Base-by-base conservation (phyloP, 495 filamentous ascomycete genomes). In the Aspergillus egyptiacus region DNA sequence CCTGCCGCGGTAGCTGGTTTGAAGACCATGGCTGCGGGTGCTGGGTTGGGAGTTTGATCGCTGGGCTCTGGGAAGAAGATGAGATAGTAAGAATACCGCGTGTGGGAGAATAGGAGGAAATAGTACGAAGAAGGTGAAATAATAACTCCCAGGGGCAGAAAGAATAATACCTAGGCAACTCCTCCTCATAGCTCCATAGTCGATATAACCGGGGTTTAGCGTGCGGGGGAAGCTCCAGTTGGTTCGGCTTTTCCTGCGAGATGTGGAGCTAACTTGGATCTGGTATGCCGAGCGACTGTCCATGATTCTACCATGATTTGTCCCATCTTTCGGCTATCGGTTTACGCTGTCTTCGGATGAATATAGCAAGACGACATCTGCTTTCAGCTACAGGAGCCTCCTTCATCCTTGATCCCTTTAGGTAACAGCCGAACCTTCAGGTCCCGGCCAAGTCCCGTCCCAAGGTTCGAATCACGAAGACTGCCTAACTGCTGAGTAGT, bases 1-100 rank as follows among this genome's bases (percentile, higher is more conserved):
- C 85, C 85, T 11, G 81, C 78, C 76, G 78, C 84, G 58, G 77
- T 66, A 18, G 87, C 82, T 41, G 87, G 75, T 48, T 74, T 72
- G 70, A 95, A 94, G 13, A 91, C 85, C 89, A 95, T 95, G 22
- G 32, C 28, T 22, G 41, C 41, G 28, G 13, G 11, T 43, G 27
- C 20, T 4, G 5, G 40, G 6, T 17, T 14, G 25, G 9, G 17
- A 3, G 11, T 42, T 5, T 30, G n/a, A 14, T 19, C 20, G 20
- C 20, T 24, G 37, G 11, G 2, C 3, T 14, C 11, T 10, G 9
- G 9, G 14, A 40, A 10, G 1, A 40, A 40, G 22, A 2, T 3
- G 7, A 1, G 22, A 11, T 14, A n/a, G 17, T 19, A n/a, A n/a
- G n/a, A n/a, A n/a, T 40, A n/a, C 10, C 19, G 14, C 6, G 3